phyloP scores from a whole-genome alignment of 176 grass and related monocot species.

The Luzula sylvatica region DNA sequence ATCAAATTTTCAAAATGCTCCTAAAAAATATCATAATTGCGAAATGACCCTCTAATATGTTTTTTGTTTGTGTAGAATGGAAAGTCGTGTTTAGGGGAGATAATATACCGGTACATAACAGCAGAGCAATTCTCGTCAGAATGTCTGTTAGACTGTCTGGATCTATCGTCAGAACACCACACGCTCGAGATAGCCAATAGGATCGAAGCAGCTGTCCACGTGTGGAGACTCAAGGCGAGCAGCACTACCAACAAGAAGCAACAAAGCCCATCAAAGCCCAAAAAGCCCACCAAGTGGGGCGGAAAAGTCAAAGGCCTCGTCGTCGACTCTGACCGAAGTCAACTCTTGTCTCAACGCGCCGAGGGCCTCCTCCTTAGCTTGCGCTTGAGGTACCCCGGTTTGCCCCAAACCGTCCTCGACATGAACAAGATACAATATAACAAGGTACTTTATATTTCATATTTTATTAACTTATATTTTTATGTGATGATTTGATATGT shows the following conservation, averaged over 20 bases:
- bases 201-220: constrained; percentile 88
- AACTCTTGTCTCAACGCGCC: constrained; percentile 59
- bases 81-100: constrained; percentile 85
- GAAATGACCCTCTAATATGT: background rate
- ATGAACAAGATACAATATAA: constrained; percentile 99
- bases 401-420: constrained; percentile 82
- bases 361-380: constrained; percentile 81
- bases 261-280: constrained; percentile 16
- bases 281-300: constrained; percentile 49
- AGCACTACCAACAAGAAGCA: constrained; percentile 26
- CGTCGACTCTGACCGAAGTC: constrained; percentile 43
- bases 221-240: constrained; percentile 62
- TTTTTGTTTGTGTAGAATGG: constrained; percentile 55
- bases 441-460: constrained; percentile 42
- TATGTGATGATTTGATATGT: background rate
- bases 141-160: constrained; percentile 83
- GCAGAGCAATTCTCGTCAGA: constrained; percentile 93
- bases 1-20: background rate
- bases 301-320: constrained; percentile 63
- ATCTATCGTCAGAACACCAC: constrained; percentile 90
- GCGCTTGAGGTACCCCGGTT: constrained; percentile 65
- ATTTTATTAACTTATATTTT: no score
- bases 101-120: constrained; percentile 85
- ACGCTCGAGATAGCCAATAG: constrained; percentile 84
- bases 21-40: background rate